These are phyloP conservation scores for Cylindrodendrum hubeiense DNA, from an alignment of 2,329 filamentous ascomycete genomes.

Conservation along the genomic window DNA sequence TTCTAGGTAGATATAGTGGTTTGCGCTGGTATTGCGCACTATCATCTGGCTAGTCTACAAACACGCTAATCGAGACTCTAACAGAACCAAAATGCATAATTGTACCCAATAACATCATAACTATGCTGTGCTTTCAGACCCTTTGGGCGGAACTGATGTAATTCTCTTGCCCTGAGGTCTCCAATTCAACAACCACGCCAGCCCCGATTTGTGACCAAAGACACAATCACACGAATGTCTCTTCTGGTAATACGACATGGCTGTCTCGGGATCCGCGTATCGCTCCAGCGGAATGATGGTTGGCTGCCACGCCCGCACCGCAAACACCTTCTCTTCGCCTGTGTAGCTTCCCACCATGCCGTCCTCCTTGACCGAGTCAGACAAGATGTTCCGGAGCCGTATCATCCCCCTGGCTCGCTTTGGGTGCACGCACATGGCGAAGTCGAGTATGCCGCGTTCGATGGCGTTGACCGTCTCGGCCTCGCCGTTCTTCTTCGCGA, in stretches of 20 bases:
- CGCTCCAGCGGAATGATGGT: neutral
- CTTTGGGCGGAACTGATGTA: no score
- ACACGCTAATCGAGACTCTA: no score
- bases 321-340: neutral
- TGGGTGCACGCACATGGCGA: neutral
- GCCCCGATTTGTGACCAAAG: no score
- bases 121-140: no score
- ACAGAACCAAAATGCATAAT: no score
- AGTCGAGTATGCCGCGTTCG: neutral
- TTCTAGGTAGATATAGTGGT: no score
- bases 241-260: neutral
- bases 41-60: no score
- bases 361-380: neutral
- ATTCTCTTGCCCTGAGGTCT: no score
- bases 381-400: no score
- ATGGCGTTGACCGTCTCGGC: neutral
- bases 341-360: neutral
- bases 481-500: neutral
- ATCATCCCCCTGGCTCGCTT: neutral
- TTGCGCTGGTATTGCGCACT: no score
- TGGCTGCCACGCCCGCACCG: neutral
- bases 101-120: no score
- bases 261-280: neutral
- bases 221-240: neutral
- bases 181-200: neutral